Evolutionary conservation across 306 rosid species (phyloP), one percentile per base, ranked within the genome.

Genomic region (Myrica gale): DNA sequence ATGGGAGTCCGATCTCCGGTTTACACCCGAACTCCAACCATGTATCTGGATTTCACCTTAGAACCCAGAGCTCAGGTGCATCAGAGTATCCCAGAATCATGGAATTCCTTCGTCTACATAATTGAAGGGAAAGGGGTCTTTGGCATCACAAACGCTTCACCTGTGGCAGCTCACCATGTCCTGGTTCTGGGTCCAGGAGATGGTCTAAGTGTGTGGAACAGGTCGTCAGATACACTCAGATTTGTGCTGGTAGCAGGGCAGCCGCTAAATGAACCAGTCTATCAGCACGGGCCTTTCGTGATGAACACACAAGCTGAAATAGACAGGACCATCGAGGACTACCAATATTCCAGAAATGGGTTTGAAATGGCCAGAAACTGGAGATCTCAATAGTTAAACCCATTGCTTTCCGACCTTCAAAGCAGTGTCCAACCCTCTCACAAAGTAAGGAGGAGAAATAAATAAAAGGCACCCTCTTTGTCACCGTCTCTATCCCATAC

Each of bases 231-330:
- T 61, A 81, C 86, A 61, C 51, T 92, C 69, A 88, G 93, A 58
- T 90, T 89, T 83, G 79, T 90, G 74, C 63, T 95, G 50, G 67
- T 87, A 51, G 98, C 80, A 77, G 98, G 98, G 47, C 89, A 90
- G 68, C 98, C 98, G 10, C 37, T 95, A 1, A 87, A 95, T 69
- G 98, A 95, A 62, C 92, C 97, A 3, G 90, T 95, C 65, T 96
- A 81, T 69, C 96, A 90, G 71, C 82, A 92, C 79, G 98, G 98
- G 5, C 98, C 97, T 19, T 92, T 95, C 85, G 98, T 95, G 53
- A 95, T 95, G 98, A 95, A 95, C 74, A 80, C 97, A 10, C 97
- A 89, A 71, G 86, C 93, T 80, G 97, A 95, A 46, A 95, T 95
- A 68, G 88, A 92, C 23, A 85, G 86, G 55, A 85, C 98, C 4